These are phyloP conservation scores for Colletotrichum sidae DNA, from an alignment of 2,329 filamentous ascomycete genomes.

Conservation along the genomic window DNA sequence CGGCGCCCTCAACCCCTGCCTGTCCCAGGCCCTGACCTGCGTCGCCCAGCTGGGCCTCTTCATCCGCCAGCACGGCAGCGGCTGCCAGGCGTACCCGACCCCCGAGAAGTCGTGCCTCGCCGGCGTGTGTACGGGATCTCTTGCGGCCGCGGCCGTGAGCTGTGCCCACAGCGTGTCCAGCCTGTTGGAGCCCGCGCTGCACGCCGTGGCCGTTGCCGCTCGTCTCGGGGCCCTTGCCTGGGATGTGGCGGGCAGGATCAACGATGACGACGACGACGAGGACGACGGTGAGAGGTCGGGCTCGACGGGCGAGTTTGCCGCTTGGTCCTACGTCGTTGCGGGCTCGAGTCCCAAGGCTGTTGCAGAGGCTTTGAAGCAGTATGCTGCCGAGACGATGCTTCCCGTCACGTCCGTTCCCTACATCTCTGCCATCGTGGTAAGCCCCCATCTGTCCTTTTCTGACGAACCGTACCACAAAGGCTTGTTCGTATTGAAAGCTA, in stretches of 20 bases:
- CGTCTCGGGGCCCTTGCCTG: constrained; percentile 69
- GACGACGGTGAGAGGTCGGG: constrained; percentile 56
- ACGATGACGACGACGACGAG: constrained; percentile 49
- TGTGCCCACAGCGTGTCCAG: constrained; percentile 72
- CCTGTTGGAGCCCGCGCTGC: constrained; percentile 71
- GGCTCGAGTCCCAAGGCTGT: not conserved
- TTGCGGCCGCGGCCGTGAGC: constrained; percentile 75
- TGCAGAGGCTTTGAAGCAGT: constrained; percentile 4
- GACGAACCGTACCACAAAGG: too few species aligned
- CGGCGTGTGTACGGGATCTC: constrained; percentile 76
- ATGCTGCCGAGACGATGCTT: constrained; percentile 6
- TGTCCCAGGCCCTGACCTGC: constrained; percentile 74
- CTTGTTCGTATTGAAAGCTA: too few species aligned
- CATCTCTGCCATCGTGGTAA: constrained; percentile 12
- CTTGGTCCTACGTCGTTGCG: constrained; percentile 9
- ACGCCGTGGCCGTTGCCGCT: constrained; percentile 75
- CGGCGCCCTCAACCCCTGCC: constrained; percentile 55
- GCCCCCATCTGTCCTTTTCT: not conserved
- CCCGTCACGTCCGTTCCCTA: constrained; percentile 6
- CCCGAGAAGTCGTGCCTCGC: constrained; percentile 65
- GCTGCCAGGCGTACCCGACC: constrained; percentile 64
- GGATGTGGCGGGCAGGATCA: constrained; percentile 59
- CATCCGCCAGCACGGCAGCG: constrained; percentile 67
- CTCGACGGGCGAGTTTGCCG: constrained; percentile 9
- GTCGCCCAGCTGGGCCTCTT: constrained; percentile 76